Evolutionary conservation across 768 basidiomycete genomes (phyloP).

Genomic region (Pleurotus ostreatus): DNA sequence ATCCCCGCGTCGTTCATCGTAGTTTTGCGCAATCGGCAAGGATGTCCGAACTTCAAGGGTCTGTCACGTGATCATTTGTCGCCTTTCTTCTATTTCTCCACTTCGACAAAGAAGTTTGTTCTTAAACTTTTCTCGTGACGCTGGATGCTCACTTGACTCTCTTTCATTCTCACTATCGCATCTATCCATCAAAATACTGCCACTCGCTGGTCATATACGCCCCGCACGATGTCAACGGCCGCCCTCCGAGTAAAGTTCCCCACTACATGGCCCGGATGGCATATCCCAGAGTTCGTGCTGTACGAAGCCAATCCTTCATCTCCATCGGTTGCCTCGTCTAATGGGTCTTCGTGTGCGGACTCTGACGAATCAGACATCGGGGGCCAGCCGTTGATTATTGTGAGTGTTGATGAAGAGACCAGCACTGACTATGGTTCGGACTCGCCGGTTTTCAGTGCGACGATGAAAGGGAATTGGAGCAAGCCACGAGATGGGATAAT

Average conservation of each 20-base stretch:
- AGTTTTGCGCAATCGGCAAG: too few relatives aligned
- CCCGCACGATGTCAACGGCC: conserved; percentile 11
- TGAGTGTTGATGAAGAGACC: conserved; percentile 26
- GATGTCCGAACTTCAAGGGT: too few relatives aligned
- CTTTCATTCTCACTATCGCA: too few relatives aligned
- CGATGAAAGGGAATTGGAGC: background rate
- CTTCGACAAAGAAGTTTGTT: too few relatives aligned
- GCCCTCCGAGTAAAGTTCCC: conserved; percentile 31
- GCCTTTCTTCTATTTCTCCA: too few relatives aligned
- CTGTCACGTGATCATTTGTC: background rate
- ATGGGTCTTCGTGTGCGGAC: conserved; percentile 6
- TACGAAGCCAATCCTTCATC: background rate
- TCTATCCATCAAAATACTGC: too few relatives aligned
- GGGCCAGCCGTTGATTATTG: conserved; percentile 15
- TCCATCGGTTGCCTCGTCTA: background rate
- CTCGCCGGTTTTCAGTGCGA: conserved; percentile 31
- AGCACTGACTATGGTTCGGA: conserved; percentile 32
- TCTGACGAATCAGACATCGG: conserved; percentile 8
- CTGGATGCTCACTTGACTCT: too few relatives aligned
- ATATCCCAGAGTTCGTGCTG: conserved; percentile 24
- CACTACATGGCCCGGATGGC: conserved; percentile 32
- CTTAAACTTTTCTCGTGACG: too few relatives aligned
- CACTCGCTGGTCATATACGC: too few relatives aligned
- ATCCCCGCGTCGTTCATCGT: too few relatives aligned
- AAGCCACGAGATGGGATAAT: background rate